Evolutionary conservation across 2,329 filamentous ascomycete genomes (phyloP), one percentile per base, ranked within the genome.

Genomic region (Colletotrichum lupini): DNA sequence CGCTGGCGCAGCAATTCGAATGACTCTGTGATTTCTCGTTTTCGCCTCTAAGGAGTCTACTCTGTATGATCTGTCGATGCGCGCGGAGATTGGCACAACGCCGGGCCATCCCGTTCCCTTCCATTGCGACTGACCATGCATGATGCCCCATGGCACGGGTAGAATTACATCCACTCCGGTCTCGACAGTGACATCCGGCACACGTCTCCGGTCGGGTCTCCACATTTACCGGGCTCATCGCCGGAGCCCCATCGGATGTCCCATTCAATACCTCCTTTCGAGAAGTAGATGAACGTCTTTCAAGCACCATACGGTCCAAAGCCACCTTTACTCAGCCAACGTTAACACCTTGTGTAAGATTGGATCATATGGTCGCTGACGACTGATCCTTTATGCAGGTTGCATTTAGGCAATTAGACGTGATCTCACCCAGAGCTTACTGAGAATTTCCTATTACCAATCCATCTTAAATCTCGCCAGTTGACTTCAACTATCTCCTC

Each of bases 1-100:
- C 57, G 16, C 55, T 61, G 72, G 67, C 55, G 42, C 61, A 63
- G 61, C 61, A 55, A 35, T 16, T 16, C 46, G 1, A 30, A 37
- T 63, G 61, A 53, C 46, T 37, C 5, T 42, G 37, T 42, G 37
- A 42, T 14, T 42, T 35, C n/a, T 22, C 67, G 35, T 30, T 53
- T 16, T 22, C 30, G 53, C 42, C 42, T n/a, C 19, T 2, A 30
- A 30, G 30, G 30, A 30, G 30, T 30, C 7, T n/a, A 11, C 14
- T 35, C 42, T 35, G 35, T 52, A 65, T 42, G 14, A 37, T 22
- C 6, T 22, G 7, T 37, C 52, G 35, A 30, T 37, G 28, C 19
- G 6, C 26, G 37, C 19, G 16, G 32, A 42, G 7, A 24, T n/a
- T 14, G 26, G 42, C 26, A 16, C 22, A 32, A 24, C 8, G 24